phyloP scores from a whole-genome alignment of 2,329 filamentous ascomycete species.

The Stemphylium beticola region DNA sequence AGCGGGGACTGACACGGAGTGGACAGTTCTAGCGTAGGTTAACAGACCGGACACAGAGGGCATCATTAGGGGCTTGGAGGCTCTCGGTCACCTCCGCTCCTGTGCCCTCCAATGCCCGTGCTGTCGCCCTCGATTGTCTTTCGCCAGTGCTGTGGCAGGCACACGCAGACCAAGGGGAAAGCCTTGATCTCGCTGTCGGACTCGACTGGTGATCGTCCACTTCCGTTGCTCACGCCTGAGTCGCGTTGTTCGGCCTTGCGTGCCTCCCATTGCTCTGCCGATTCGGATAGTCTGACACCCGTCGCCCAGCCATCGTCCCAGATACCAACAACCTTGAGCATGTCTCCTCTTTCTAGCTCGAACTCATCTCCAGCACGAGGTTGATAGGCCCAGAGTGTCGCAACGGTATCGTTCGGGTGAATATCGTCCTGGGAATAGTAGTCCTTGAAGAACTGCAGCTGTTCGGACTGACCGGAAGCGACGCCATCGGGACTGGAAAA shows the following conservation, averaged over 20 bases:
- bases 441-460: conserved; percentile 95
- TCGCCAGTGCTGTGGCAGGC: conserved; percentile 92
- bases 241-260: conserved; percentile 81
- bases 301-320: conserved; percentile 99
- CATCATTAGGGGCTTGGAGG: conserved; percentile 39
- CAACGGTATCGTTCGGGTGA: conserved; percentile 85
- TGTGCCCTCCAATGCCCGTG: conserved; percentile 37
- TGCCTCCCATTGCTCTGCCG: conserved; percentile 87
- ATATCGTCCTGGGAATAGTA: conserved; percentile 99
- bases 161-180: conserved; percentile 95
- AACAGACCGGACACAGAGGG: conserved; percentile 26
- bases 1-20: conserved; percentile 17
- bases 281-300: conserved; percentile 80
- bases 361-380: conserved; percentile 94
- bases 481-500: conserved; percentile 86
- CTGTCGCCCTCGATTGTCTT: conserved; percentile 92
- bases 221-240: conserved; percentile 88
- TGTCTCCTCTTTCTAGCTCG: conserved; percentile 89
- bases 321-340: conserved; percentile 97
- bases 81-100: conserved; percentile 43
- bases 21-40: conserved; percentile 34
- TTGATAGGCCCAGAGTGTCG: conserved; percentile 95
- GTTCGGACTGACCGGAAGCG: conserved; percentile 90
- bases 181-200: conserved; percentile 86
- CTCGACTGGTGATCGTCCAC: conserved; percentile 48